phyloP scores from a whole-genome alignment of 768 basidiomycete species.

The Podaxis mareebaensis region DNA sequence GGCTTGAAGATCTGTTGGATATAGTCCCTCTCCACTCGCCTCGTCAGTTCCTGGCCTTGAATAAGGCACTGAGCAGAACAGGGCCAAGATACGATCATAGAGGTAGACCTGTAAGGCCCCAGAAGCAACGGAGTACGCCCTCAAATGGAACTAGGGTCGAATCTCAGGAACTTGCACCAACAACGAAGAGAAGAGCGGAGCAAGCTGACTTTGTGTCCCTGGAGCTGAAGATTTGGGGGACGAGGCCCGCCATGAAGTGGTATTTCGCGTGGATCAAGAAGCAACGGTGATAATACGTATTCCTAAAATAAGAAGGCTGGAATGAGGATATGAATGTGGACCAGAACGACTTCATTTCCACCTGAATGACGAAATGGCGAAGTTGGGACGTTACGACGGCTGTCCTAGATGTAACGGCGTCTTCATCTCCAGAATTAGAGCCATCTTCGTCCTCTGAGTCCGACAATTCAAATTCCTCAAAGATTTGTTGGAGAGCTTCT shows the following conservation, averaged over 20 bases:
- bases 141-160: conserved; percentile 79
- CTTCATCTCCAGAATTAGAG: conserved; percentile 36
- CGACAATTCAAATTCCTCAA: conserved; percentile 74
- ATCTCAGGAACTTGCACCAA: background rate
- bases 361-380: conserved; percentile 96
- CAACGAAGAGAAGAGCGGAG: conserved; percentile 1
- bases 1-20: conserved; percentile 54
- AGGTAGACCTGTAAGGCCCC: conserved; percentile 81
- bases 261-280: conserved; percentile 68
- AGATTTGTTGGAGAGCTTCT: conserved; percentile 68
- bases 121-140: conserved; percentile 81
- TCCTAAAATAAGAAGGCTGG: conserved; percentile 53
- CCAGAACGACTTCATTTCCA: conserved; percentile 28
- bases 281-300: conserved; percentile 76
- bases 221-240: conserved; percentile 23
- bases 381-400: conserved; percentile 83
- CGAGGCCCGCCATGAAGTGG: conserved; percentile 26
- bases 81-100: conserved; percentile 78
- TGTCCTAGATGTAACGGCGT: conserved; percentile 35
- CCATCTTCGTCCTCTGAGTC: conserved; percentile 48
- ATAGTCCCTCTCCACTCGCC: conserved; percentile 23
- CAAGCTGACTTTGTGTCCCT: conserved; percentile 60
- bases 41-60: conserved; percentile 38
- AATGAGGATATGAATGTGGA: background rate
- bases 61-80: conserved; percentile 85